A percentile compares a stretch with the other conserved stretches of the same genome.
These are phyloP conservation scores for Amanita thiersii DNA, from an alignment of 768 basidiomycete genomes.

Conservation along the genomic window DNA sequence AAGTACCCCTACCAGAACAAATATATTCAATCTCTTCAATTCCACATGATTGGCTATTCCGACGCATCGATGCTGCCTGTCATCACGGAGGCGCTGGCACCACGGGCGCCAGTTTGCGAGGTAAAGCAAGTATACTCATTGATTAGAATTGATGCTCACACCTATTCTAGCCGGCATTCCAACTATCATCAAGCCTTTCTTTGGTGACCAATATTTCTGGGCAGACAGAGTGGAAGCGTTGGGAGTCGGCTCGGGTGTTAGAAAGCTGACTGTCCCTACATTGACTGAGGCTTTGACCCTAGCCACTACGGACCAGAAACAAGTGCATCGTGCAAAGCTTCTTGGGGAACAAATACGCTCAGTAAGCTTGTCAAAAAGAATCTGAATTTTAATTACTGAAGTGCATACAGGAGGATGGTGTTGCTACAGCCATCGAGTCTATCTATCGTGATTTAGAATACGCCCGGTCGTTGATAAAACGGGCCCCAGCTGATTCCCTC, in stretches of 20 bases:
- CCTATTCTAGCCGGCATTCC: constrained; percentile 70
- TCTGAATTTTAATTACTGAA: neutral
- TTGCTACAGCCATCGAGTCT: constrained; percentile 84
- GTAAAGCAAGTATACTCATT: constrained; percentile 28
- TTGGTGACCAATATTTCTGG: constrained; percentile 98
- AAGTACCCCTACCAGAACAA: constrained; percentile 66
- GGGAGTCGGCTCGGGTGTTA: constrained; percentile 81
- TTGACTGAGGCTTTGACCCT: constrained; percentile 69
- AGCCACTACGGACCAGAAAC: constrained; percentile 85
- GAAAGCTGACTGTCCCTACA: constrained; percentile 75
- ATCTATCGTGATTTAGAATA: constrained; percentile 97
- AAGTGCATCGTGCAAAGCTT: constrained; percentile 76
- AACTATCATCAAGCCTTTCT: constrained; percentile 95
- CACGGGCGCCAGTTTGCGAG: constrained; percentile 88
- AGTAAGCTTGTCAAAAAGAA: constrained; percentile 31
- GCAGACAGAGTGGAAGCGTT: constrained; percentile 96
- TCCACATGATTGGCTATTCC: constrained; percentile 96
- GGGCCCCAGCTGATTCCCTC: constrained; percentile 24
- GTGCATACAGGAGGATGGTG: constrained; percentile 78
- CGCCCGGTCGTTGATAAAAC: constrained; percentile 80
- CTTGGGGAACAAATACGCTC: constrained; percentile 84
- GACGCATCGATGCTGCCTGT: constrained; percentile 89
- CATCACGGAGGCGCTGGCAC: constrained; percentile 98
- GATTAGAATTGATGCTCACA: constrained; percentile 4
- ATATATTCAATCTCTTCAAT: constrained; percentile 82